Evolutionary conservation across 83 land plant species (phyloP), one percentile per base, ranked within the genome.

Genomic region (Diphasiastrum complanatum): DNA sequence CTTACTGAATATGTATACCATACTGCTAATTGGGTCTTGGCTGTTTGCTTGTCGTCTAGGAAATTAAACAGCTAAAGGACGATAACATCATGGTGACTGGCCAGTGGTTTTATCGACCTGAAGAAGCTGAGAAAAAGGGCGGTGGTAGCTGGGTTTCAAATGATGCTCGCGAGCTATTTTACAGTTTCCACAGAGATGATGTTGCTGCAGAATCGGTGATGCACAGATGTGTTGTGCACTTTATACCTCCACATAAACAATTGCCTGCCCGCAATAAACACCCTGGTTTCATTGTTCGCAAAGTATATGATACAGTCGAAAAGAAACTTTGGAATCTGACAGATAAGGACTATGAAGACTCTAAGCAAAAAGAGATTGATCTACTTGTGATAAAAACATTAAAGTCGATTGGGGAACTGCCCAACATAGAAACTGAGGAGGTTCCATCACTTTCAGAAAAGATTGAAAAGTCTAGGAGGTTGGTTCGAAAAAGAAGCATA

Each of bases 131-230:
- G 18, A 48, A 18, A 24, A 48, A 48, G 23, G 51, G 51, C 23
- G 51, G 51, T 18, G 51, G 51, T 18, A 48, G 51, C 51, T 48
- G 51, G 51, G 51, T 48, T 5, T 6, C 51, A 6, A 24, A 48
- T 6, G 51, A 48, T 48, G 23, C 51, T 6, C 51, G 51, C n/a
- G 51, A 48, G 23, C 51, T 48, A 24, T 48, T 48, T 48, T 48
- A 48, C 51, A 48, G 51, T 24, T 48, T 48, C 18, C 51, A 48
- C 51, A 48, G 51, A 18, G 51, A 48, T 24, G 51, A 48, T 18
- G 51, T 48, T 18, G 23, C 51, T 5, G 51, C 51, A 18, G 51
- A 48, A 18, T 48, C 51, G 18, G 51, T 48, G 51, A 48, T 48
- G 51, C 51, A 48, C 51, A 48, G 23, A 18, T 48, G 51, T 18